Evolutionary conservation across 1,284 basidiomycete species (phyloP), one percentile per base, ranked within the genome.

Genomic region (Tilletia caries): DNA sequence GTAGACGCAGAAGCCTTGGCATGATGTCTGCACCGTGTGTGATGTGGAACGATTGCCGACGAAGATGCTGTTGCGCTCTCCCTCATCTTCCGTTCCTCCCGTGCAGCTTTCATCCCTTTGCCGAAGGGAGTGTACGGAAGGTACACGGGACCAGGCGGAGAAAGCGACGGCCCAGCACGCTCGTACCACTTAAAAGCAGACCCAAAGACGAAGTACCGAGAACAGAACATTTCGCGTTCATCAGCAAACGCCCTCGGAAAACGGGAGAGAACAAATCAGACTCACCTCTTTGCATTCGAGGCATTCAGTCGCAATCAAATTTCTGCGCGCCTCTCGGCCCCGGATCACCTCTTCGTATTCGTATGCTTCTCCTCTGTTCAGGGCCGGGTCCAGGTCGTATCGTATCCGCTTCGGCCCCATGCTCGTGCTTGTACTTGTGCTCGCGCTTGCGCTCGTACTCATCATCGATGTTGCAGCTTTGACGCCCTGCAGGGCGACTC

Each of bases 231-330:
- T 15, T 41, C 10, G 20, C 48, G 48, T 44, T 6, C 48, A 50
- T 50, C 25, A 50, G 48, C 20, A 20, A 50, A 13, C 25, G 10
- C 20, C 25, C 20, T 20, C 20, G 10, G 8, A 50, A n/a, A 20
- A 8, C 48, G 20, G 25, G 18, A 20, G 48, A n/a, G 25, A 13
- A 13, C 48, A 20, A 50, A 10, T 6, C 33, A n/a, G n/a, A 34
- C 58, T 18, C 18, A 62, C 58, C 58, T 62, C 32, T 62, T 62
- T 29, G 23, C 58, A 62, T 37, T 62, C 58, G 27, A 62, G 27
- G 58, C 58, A 62, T 5, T 62, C 58, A 18, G 32, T 37, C 6
- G 58, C 58, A 13, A 62, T 37, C 18, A 62, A 29, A 10, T 33
- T 20, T 18, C 23, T 33, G 18, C 58, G 27, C 58, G 58, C 58